These are phyloP conservation scores for Hypomontagnella monticulosa DNA, from an alignment of 495 filamentous ascomycete species.

Conservation along the genomic window DNA sequence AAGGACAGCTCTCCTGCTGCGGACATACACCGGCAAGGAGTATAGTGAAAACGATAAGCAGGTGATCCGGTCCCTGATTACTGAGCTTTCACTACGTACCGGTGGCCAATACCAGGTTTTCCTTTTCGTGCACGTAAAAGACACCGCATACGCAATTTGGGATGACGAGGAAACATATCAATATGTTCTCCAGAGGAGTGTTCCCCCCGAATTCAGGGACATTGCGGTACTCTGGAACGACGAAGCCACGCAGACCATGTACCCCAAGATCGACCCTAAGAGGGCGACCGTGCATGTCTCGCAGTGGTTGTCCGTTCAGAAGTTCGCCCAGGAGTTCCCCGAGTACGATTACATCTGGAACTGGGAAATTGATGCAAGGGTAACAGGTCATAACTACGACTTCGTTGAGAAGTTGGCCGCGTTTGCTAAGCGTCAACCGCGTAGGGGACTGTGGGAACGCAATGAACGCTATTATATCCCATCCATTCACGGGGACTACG, in stretches of 20 bases:
- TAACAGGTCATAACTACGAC: slow-evolving; percentile 76
- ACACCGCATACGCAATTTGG: slow-evolving; percentile 64
- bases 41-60: slow-evolving; percentile 78
- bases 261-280: slow-evolving; percentile 59
- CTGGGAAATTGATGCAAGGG: slow-evolving; percentile 77
- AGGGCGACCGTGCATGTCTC: slow-evolving; percentile 55
- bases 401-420: slow-evolving; percentile 67
- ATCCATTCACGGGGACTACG: slow-evolving; percentile 66
- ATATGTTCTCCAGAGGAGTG: slow-evolving; percentile 58
- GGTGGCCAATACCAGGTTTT: slow-evolving; percentile 83
- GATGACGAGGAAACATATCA: slow-evolving; percentile 62
- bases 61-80: slow-evolving; percentile 76
- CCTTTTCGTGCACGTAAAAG: slow-evolving; percentile 77
- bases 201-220: slow-evolving; percentile 72
- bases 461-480: slow-evolving; percentile 78
- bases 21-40: slow-evolving; percentile 71
- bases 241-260: slow-evolving; percentile 63
- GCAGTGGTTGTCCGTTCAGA: slow-evolving; percentile 69
- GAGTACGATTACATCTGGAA: slow-evolving; percentile 83
- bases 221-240: slow-evolving; percentile 77
- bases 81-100: slow-evolving; percentile 74
- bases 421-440: slow-evolving; percentile 70
- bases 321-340: slow-evolving; percentile 72
- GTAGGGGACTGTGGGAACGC: slow-evolving; percentile 78
- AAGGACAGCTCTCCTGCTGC: slow-evolving; percentile 76